These are phyloP conservation scores for Ogataea degrootiae DNA, from an alignment of 805 yeast species.

Conservation along the genomic window DNA sequence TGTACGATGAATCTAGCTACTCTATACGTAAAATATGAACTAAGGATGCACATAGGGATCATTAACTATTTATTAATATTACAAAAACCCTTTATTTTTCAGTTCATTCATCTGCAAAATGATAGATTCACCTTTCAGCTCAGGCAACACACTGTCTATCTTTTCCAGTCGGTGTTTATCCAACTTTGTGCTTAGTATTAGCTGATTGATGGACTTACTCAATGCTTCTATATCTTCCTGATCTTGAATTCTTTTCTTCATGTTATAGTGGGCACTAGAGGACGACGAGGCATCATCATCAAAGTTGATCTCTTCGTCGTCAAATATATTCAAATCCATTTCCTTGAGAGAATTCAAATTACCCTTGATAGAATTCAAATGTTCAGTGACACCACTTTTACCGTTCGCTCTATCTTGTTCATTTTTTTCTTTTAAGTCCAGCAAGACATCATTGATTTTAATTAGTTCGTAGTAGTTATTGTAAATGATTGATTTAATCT, in stretches of 20 bases:
- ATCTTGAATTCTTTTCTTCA: not conserved
- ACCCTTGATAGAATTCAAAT: slow-evolving; percentile 21
- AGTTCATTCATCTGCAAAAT: slow-evolving; percentile 24
- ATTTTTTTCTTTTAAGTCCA: slow-evolving; percentile 27
- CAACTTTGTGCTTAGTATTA: slow-evolving; percentile 12
- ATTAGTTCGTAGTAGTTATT: slow-evolving; percentile 73
- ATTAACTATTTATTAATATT: not conserved
- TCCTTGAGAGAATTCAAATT: slow-evolving; percentile 16
- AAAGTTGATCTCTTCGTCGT: not conserved
- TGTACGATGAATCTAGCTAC: too few relatives aligned
- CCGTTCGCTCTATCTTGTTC: slow-evolving; percentile 14
- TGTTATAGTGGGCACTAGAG: too few relatives aligned
- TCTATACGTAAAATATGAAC: not conserved
- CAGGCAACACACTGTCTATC: slow-evolving; percentile 17
- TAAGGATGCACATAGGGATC: not conserved
- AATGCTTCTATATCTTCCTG: slow-evolving; percentile 4
- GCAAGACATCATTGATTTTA: slow-evolving; percentile 56
- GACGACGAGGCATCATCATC: slow-evolving; percentile 1
- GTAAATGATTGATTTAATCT: slow-evolving; percentile 66
- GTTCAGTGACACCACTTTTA: slow-evolving; percentile 18
- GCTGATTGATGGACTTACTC: slow-evolving; percentile 14
- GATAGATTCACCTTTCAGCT: slow-evolving; percentile 18
- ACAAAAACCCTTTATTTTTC: slow-evolving; percentile 12
- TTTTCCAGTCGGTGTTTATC: slow-evolving; percentile 9
- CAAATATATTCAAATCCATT: slow-evolving; percentile 10